Evolutionary conservation across 352 stramenopile genomes (phyloP).

Genomic region (Phytophthora syringae): DNA sequence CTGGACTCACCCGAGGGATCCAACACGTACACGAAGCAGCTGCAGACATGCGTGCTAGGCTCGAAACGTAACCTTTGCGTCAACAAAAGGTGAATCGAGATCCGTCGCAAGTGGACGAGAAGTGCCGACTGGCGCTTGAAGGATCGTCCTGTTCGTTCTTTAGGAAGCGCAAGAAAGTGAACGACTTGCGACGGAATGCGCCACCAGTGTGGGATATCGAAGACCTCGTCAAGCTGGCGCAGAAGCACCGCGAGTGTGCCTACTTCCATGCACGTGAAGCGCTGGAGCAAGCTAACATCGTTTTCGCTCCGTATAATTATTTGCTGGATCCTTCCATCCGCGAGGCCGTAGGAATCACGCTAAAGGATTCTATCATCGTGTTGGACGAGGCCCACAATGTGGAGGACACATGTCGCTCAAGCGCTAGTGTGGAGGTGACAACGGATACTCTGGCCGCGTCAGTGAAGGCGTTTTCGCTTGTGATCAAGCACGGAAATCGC

Average conservation of each 20-base stretch:
- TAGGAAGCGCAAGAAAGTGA: slow-evolving; percentile 41
- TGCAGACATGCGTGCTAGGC: slow-evolving; percentile 85
- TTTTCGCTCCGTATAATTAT: slow-evolving; percentile 92
- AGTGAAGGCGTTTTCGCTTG: slow-evolving; percentile 66
- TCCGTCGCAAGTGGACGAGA: slow-evolving; percentile 69
- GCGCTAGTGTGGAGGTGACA: slow-evolving; percentile 79
- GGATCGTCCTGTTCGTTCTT: slow-evolving; percentile 40
- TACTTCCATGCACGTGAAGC: slow-evolving; percentile 74
- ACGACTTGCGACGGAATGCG: slow-evolving; percentile 47
- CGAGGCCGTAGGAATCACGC: slow-evolving; percentile 65
- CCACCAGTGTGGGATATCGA: slow-evolving; percentile 88
- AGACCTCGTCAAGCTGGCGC: slow-evolving; percentile 73
- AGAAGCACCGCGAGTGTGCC: slow-evolving; percentile 81
- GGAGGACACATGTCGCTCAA: slow-evolving; percentile 84
- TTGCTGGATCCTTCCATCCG: no score
- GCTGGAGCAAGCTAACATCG: slow-evolving; percentile 68
- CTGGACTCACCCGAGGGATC: slow-evolving; percentile 46
- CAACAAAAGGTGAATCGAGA: slow-evolving; percentile 77
- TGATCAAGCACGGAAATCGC: slow-evolving; percentile 72
- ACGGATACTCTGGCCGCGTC: slow-evolving; percentile 51
- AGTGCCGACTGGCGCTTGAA: slow-evolving; percentile 58
- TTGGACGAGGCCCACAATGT: slow-evolving; percentile 91
- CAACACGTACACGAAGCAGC: slow-evolving; percentile 40
- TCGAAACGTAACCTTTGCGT: slow-evolving; percentile 86
- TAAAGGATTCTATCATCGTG: slow-evolving; percentile 81